phyloP scores from a whole-genome alignment of 2,329 filamentous ascomycete species.

The Shiraia sp. region DNA sequence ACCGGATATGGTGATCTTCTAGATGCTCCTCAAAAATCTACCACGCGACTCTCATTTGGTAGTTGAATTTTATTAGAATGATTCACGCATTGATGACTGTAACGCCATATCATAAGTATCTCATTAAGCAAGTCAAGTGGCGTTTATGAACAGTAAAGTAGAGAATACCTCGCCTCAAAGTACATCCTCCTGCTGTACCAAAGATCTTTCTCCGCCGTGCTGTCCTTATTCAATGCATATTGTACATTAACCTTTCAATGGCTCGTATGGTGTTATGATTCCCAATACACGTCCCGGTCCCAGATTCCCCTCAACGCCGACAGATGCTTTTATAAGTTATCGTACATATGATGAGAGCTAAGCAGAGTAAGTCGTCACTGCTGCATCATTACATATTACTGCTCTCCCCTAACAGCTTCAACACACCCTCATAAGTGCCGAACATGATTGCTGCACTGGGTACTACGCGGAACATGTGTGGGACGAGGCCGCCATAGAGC shows the following conservation, averaged over 20 bases:
- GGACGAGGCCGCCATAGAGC: constrained; percentile 87
- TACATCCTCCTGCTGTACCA: neutral
- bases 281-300: too few relatives aligned
- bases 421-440: constrained; percentile 72
- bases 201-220: too few relatives aligned
- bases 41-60: too few relatives aligned
- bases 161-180: constrained; percentile 10
- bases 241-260: too few relatives aligned
- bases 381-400: constrained; percentile 38
- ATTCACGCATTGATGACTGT: neutral
- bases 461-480: constrained; percentile 87
- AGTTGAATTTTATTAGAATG: too few relatives aligned
- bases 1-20: constrained; percentile 3
- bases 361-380: too few relatives aligned
- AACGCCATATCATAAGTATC: constrained; percentile 43
- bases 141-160: too few relatives aligned
- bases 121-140: constrained; percentile 33
- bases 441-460: constrained; percentile 97
- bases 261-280: too few relatives aligned
- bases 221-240: too few relatives aligned
- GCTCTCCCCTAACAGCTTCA: constrained; percentile 52
- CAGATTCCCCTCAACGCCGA: neutral
- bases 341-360: too few relatives aligned
- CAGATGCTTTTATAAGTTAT: neutral
- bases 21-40: neutral